Conservation (phyloP, 345 rosid genomes). For the Geranium brycei region DNA sequence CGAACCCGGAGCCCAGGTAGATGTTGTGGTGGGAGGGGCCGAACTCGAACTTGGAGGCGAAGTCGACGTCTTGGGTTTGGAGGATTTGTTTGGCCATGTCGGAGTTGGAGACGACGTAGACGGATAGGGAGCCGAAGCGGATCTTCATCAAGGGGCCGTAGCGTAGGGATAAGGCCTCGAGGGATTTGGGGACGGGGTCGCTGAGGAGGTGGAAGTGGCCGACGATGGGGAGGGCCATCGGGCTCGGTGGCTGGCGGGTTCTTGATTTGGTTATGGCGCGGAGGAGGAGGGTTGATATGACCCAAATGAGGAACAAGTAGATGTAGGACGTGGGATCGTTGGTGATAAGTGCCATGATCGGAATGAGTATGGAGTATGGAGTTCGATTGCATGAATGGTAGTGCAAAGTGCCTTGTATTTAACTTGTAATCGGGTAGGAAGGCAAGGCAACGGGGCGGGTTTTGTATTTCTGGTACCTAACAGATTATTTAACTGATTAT, state of each 20-base stretch:
- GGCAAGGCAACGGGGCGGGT: too few species aligned
- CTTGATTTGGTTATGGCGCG: background rate
- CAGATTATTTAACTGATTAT: too few species aligned
- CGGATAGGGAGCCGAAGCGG: conserved; percentile 25
- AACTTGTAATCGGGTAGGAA: too few species aligned
- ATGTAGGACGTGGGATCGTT: too few species aligned
- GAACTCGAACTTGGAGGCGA: conserved; percentile 42
- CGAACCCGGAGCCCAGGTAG: conserved; percentile 42
- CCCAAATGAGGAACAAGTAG: conserved; percentile 5
- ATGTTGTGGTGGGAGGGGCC: conserved; percentile 40
- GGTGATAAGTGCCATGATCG: too few species aligned
- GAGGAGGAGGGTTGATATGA: conserved; percentile 4
- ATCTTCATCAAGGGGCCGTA: conserved; percentile 55
- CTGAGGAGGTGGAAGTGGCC: conserved; percentile 38
- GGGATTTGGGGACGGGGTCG: conserved; percentile 33
- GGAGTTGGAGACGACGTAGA: conserved; percentile 38
- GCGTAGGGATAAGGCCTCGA: conserved; percentile 30
- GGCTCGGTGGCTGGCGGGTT: conserved; percentile 25
- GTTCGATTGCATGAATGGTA: too few species aligned
- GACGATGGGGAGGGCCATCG: conserved; percentile 30
- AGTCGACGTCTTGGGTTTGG: conserved; percentile 37
- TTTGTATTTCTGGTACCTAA: too few species aligned
- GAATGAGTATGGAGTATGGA: too few species aligned
- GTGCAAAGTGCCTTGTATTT: too few species aligned
- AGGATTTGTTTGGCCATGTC: conserved; percentile 31